phyloP scores from a whole-genome alignment of 1,139 yeast genomes.

The Sugiyamaella neomexicana region DNA sequence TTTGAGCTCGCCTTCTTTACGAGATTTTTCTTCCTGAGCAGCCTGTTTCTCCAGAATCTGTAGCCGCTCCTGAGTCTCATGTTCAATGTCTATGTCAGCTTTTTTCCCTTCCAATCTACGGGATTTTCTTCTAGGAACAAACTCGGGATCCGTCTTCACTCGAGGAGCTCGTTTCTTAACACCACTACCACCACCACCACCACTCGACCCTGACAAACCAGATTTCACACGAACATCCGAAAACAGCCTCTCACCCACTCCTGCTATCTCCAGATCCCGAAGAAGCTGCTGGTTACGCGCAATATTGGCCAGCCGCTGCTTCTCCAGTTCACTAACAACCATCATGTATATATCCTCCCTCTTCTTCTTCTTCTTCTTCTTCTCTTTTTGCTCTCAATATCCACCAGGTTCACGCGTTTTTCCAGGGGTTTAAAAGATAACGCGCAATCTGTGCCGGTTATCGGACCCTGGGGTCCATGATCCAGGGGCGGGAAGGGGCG shows the following conservation, averaged over 20 bases:
- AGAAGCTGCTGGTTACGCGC: slow-evolving; percentile 32
- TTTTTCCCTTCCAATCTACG: slow-evolving; percentile 40
- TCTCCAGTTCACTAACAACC: slow-evolving; percentile 29
- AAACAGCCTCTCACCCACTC: slow-evolving; percentile 32
- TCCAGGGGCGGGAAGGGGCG: not conserved
- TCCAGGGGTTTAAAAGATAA: too few species aligned
- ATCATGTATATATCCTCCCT: not conserved
- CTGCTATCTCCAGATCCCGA: slow-evolving; percentile 36
- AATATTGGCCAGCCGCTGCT: slow-evolving; percentile 35
- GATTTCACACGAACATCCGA: slow-evolving; percentile 24
- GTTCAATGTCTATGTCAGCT: slow-evolving; percentile 31
- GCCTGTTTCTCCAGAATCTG: slow-evolving; percentile 40
- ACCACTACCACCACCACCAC: not conserved
- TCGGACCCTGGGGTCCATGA: not conserved
- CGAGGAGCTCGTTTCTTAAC: slow-evolving; percentile 15
- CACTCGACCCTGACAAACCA: slow-evolving; percentile 11
- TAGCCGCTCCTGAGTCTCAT: slow-evolving; percentile 27
- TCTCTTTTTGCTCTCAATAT: too few species aligned
- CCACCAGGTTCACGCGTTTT: too few species aligned
- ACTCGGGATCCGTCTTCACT: slow-evolving; percentile 22
- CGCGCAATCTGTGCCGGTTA: too few species aligned
- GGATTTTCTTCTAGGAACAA: slow-evolving; percentile 36
- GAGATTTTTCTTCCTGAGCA: slow-evolving; percentile 29
- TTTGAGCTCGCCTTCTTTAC: slow-evolving; percentile 40
- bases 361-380: too few species aligned